These are phyloP conservation scores for Thymus mandschuricus DNA, from an alignment of 257 asterid species.

Conservation along the genomic window DNA sequence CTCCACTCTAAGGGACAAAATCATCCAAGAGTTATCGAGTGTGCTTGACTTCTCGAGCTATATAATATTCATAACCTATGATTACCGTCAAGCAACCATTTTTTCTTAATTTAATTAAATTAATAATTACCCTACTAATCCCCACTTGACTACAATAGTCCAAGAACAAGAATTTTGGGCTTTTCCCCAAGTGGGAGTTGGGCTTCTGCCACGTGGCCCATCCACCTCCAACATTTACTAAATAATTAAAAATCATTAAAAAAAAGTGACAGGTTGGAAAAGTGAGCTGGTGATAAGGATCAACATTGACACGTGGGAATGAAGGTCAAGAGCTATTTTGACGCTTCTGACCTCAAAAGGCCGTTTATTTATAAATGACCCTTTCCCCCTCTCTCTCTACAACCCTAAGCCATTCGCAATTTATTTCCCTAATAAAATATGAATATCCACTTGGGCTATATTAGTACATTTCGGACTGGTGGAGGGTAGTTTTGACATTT, in stretches of 20 bases:
- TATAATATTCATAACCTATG: constrained; percentile 1
- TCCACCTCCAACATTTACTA: background rate
- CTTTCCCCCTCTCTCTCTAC: constrained; percentile 24
- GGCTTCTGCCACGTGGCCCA: constrained; percentile 26
- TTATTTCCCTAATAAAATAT: constrained; percentile 5
- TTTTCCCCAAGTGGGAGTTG: background rate
- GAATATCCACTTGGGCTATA: background rate
- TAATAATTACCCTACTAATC: background rate
- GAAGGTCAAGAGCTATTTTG: constrained; percentile 10
- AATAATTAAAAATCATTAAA: no score
- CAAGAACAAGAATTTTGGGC: constrained; percentile 1
- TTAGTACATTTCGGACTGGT: background rate
- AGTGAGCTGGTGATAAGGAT: constrained; percentile 31
- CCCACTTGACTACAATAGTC: constrained; percentile 24
- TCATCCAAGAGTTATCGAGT: background rate
- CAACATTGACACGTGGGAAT: constrained; percentile 33
- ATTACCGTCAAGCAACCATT: background rate
- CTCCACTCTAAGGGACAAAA: background rate
- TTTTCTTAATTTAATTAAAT: background rate
- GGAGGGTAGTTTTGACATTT: background rate
- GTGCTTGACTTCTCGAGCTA: constrained; percentile 15
- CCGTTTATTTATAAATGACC: constrained; percentile 39
- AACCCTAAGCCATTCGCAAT: background rate
- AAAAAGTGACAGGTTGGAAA: constrained; percentile 34
- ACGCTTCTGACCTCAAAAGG: constrained; percentile 37